A percentile compares a stretch with the other conserved stretches of the same genome.
phyloP scores from a whole-genome alignment of 371 early-diverging fungal species.

The Circinella umbellata region DNA sequence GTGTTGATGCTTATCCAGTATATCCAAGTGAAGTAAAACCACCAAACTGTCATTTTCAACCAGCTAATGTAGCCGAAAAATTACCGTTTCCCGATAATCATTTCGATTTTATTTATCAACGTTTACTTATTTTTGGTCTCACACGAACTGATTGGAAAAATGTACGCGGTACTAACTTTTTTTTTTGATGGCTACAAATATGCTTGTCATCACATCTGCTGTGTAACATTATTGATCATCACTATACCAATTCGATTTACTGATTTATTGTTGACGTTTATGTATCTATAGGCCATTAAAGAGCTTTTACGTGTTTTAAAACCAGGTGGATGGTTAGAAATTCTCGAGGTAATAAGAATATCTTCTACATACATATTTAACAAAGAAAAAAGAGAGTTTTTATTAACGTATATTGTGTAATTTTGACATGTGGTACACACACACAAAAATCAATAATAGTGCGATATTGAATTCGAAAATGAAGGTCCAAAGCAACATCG shows the following conservation, averaged over 20 bases:
- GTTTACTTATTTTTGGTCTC: slow-evolving; percentile 40
- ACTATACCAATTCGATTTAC: no score
- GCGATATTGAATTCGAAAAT: slow-evolving; percentile 12
- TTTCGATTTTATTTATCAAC: slow-evolving; percentile 63
- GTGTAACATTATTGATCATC: no score
- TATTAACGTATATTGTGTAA: neutral
- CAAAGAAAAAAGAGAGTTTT: neutral
- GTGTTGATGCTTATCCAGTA: slow-evolving; percentile 22
- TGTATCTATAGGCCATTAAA: slow-evolving; percentile 11
- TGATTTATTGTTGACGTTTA: neutral
- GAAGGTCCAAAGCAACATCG: slow-evolving; percentile 12
- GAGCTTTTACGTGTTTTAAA: slow-evolving; percentile 20
- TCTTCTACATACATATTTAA: no score
- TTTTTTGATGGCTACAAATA: neutral
- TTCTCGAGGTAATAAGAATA: slow-evolving; percentile 12
- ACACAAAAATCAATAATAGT: neutral
- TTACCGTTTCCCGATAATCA: slow-evolving; percentile 56
- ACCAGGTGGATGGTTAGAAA: slow-evolving; percentile 31
- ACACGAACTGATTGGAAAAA: slow-evolving; percentile 34
- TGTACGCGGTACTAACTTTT: slow-evolving; percentile 12
- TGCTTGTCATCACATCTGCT: neutral
- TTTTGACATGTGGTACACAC: no score
- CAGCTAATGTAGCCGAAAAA: slow-evolving; percentile 56
- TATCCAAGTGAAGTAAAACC: slow-evolving; percentile 24
- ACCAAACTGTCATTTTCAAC: slow-evolving; percentile 46